A percentile compares a stretch with the other conserved stretches of the same genome.
These are phyloP conservation scores for Lipomyces yamanashiensis DNA, from an alignment of 805 yeast genomes.

Conservation along the genomic window DNA sequence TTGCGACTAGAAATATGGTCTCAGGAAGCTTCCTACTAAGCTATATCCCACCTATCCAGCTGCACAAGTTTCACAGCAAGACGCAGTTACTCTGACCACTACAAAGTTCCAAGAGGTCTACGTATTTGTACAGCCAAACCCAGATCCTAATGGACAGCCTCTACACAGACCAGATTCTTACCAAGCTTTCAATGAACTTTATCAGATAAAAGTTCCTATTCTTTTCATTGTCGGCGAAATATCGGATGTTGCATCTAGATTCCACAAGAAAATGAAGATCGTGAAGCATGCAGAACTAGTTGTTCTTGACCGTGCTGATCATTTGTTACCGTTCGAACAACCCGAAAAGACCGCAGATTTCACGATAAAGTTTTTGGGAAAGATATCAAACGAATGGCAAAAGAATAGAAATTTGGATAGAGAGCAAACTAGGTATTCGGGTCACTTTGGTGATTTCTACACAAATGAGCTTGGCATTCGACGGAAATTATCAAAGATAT, in stretches of 20 bases:
- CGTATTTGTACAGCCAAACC: slow-evolving; percentile 15
- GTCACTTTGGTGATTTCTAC: slow-evolving; percentile 6
- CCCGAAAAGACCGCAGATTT: slow-evolving; percentile 15
- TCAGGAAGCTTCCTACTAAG: slow-evolving; percentile 30
- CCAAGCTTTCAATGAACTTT: slow-evolving; percentile 8
- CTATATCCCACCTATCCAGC: slow-evolving; percentile 19
- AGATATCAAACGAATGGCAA: background rate
- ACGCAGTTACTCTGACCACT: slow-evolving; percentile 35
- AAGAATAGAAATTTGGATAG: background rate
- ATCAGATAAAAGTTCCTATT: slow-evolving; percentile 7
- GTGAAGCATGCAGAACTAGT: slow-evolving; percentile 8
- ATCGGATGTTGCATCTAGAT: background rate
- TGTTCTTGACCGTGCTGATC: slow-evolving; percentile 12
- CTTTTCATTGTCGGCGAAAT: slow-evolving; percentile 17
- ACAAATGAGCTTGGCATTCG: background rate
- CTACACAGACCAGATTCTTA: slow-evolving; percentile 10
- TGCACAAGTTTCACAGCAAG: background rate
- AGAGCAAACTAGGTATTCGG: background rate
- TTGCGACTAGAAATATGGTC: slow-evolving; percentile 15
- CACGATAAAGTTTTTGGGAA: slow-evolving; percentile 8
- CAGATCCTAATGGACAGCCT: background rate
- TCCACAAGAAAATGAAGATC: background rate
- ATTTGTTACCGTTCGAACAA: slow-evolving; percentile 24
- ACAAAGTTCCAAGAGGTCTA: slow-evolving; percentile 31
- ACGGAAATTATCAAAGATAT: background rate